Base-by-base conservation (phyloP, 1,139 yeast species). In the Saccharomyces hybrid region DNA sequence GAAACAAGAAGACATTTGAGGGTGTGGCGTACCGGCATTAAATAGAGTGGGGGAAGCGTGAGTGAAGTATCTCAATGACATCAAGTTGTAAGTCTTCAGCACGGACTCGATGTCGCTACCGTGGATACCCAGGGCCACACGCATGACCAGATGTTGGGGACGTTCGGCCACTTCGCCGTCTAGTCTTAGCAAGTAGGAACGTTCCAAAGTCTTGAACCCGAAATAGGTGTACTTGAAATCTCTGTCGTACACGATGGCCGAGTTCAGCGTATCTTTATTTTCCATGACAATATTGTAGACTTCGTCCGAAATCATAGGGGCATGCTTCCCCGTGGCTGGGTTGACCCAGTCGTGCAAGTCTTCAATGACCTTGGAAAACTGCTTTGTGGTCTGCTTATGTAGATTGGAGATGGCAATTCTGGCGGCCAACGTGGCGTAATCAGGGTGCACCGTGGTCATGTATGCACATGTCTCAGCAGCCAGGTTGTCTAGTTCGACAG, bases 381-480 rank as follows among this genome's bases (percentile, higher is more conserved):
- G 88, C 73, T 89, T 88, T 64, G 91, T 87, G 55, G 98, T 91
- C 75, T 91, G 97, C 73, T 91, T 91, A 77, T 93, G 99, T 71
- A 93, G 79, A 73, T 93, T 91, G 49, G 97, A 88, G 54, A 93
- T 88, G 31, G 98, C 98, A 61, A 93, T 87, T 75, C 99, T 84
- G 48, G 98, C 98, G 53, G 98, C 99, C 66, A 93, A 79, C 52
- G 86, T 84, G 53, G 97, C 97, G 66, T 93, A 93, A 74, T 93
- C 99, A 38, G 99, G 98, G 70, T 93, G 99, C 61, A 88, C 82
- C 26, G 98, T 91, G 59, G 97, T 91, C 97, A 93, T 88, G 70
- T 88, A 88, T 51, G 99, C 98, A 57, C 98, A 96, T 47, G 98
- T 91, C 74, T 93, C 99, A 52, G 99, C 98, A 51, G 99, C 98